Evolutionary conservation across 2,329 filamentous ascomycete species (phyloP).

Genomic region (Calonectria montana): DNA sequence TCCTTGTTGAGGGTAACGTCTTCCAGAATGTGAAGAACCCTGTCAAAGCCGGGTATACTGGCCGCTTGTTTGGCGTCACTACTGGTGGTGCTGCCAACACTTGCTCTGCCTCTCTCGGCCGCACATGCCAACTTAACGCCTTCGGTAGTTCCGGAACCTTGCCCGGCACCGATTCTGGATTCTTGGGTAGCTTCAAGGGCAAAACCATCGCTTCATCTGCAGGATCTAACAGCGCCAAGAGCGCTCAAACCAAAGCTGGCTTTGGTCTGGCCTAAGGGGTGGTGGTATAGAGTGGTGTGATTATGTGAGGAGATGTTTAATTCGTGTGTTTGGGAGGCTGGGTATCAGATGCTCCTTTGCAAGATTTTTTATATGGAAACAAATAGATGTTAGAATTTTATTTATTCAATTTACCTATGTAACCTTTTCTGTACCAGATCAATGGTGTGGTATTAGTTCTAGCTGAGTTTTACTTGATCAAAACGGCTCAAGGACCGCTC

Average conservation of each 20-base stretch:
- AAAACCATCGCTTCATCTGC: conserved; percentile 60
- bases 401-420: background rate
- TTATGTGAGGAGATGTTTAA: too few species aligned
- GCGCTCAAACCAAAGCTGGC: conserved; percentile 53
- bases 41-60: conserved; percentile 46
- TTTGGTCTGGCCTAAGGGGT: conserved; percentile 46
- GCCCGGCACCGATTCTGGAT: conserved; percentile 52
- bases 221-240: conserved; percentile 47
- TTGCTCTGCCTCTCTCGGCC: conserved; percentile 58
- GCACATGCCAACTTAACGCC: conserved; percentile 60
- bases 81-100: conserved; percentile 46
- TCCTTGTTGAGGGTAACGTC: conserved; percentile 66
- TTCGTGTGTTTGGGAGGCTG: too few species aligned
- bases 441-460: too few species aligned
- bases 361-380: background rate
- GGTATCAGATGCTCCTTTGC: too few species aligned
- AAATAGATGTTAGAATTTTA: background rate
- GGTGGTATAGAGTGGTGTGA: background rate
- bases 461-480: too few species aligned
- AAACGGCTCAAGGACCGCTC: too few species aligned
- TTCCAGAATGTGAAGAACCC: conserved; percentile 63
- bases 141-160: conserved; percentile 53
- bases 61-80: conserved; percentile 45
- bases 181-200: conserved; percentile 60
- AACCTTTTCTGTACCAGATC: too few species aligned